Evolutionary conservation across 345 rosid genomes (phyloP).

Genomic region (Anastatica hierochuntica): DNA sequence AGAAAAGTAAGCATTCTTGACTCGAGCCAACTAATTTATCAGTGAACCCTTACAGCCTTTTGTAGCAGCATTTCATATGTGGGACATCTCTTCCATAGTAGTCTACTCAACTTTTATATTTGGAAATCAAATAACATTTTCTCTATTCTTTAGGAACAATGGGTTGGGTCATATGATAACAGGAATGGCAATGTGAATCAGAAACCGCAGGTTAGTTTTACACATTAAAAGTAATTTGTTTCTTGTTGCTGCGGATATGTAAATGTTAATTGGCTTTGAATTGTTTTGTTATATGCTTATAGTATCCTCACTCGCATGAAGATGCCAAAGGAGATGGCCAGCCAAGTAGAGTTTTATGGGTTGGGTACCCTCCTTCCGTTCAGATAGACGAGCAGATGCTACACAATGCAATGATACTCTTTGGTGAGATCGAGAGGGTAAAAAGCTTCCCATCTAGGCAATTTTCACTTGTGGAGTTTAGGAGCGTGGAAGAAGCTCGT

Average conservation of each 20-base stretch:
- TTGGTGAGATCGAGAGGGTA: conserved; percentile 91
- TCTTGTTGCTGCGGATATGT: not conserved
- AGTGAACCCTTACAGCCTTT: too few relatives aligned
- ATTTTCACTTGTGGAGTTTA: conserved; percentile 88
- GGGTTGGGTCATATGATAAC: conserved; percentile 43
- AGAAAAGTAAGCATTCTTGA: conserved; percentile 60
- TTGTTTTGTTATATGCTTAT: conserved; percentile 13
- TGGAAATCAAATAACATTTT: conserved; percentile 6
- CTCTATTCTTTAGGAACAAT: conserved; percentile 44
- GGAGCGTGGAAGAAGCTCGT: conserved; percentile 93
- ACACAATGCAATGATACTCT: conserved; percentile 95
- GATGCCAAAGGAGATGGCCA: conserved; percentile 46
- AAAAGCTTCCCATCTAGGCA: conserved; percentile 73
- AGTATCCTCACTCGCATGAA: conserved; percentile 45
- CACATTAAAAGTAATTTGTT: not conserved
- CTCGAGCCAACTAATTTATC: too few relatives aligned
- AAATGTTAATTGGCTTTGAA: too few relatives aligned
- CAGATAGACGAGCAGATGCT: conserved; percentile 90
- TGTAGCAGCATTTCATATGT: too few relatives aligned
- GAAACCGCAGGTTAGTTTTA: conserved; percentile 48
- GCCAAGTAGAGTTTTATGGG: conserved; percentile 79
- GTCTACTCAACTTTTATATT: too few relatives aligned
- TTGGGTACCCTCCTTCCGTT: conserved; percentile 91
- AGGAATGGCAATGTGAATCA: conserved; percentile 36
- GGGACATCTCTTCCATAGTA: too few relatives aligned